Evolutionary conservation across 2,329 filamentous ascomycete species (phyloP), one percentile per base, ranked within the genome.

Genomic region (Neonectria magnoliae): DNA sequence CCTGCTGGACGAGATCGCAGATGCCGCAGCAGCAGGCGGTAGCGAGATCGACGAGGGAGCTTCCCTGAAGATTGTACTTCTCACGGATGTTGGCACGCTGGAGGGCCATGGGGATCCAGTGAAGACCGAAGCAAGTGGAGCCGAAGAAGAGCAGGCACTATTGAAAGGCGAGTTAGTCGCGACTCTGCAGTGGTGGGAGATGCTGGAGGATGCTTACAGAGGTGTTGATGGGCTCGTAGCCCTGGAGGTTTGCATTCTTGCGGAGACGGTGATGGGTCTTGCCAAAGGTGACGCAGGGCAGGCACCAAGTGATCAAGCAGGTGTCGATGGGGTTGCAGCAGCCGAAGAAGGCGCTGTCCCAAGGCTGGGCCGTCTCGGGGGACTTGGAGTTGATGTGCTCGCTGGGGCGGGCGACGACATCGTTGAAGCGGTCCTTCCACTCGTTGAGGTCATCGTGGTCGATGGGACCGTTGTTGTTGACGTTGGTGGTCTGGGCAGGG

Each of bases 281-380:
- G 73, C 82, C 82, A 53, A 84, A 85, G 36, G 81, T 83, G 33
- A 84, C 75, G 65, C 83, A 85, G 2, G 83, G 83, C 27, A 83
- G 65, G 66, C 79, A 84, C 68, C 77, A 85, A 16, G 80, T 79
- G 57, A 83, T 75, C n/a, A 83, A 67, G 71, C 83, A 84, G 1
- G 78, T 77, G 56, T 81, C 78, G 57, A 83, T 76, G 25, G 82
- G 83, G 64, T 66, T 77, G 74, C 80, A 81, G 78, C 82, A 85
- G 62, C 77, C 78, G 50, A 83, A 84, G 71, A 84, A 80, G 56
- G 76, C 68, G 48, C 74, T 73, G 65, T 69, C 69, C 82, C 82
- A 85, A 10, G 79, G 61, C 69, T 79, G 75, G 0, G 82, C 66
- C 25, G 68, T 70, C 22, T 73, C 76, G 13, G 80, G 75, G 1